Conservation (phyloP, 208 protist genomes). For the Sergeia podlipaevii region DNA sequence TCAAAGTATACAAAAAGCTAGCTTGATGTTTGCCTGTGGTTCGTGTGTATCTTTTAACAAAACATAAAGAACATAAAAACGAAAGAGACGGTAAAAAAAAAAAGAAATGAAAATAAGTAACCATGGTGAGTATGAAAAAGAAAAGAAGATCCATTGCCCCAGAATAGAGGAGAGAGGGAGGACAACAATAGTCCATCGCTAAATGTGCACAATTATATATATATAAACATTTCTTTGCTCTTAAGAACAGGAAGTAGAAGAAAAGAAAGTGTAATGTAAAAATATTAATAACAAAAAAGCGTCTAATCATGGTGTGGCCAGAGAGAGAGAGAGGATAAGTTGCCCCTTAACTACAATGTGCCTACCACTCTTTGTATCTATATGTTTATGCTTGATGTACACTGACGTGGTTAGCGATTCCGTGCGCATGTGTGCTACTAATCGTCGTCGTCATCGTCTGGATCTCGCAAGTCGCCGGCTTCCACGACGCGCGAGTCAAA, state of each 20-base stretch:
- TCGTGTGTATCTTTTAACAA: not conserved
- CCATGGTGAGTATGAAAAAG: not conserved
- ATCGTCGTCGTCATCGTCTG: conserved; percentile 73
- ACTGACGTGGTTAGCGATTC: not conserved
- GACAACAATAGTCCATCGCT: too few relatives aligned
- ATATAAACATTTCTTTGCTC: too few relatives aligned
- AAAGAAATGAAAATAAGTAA: not conserved
- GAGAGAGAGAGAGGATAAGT: too few relatives aligned
- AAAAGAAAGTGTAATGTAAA: too few relatives aligned
- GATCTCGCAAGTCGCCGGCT: conserved; percentile 73
- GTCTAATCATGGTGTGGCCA: too few relatives aligned
- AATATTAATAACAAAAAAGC: too few relatives aligned
- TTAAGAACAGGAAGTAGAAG: too few relatives aligned
- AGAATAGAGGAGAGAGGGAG: too few relatives aligned
- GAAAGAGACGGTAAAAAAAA: not conserved
- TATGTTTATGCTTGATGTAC: not conserved
- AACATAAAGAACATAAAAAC: conserved; percentile 5
- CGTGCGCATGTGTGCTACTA: not conserved
- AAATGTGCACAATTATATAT: too few relatives aligned
- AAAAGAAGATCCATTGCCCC: not conserved
- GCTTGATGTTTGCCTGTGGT: too few relatives aligned
- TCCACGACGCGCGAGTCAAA: conserved; percentile 84
- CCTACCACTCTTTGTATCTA: not conserved
- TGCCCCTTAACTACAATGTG: too few relatives aligned
- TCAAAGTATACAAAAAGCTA: too few relatives aligned